Conservation (phyloP, 306 rosid genomes). For the Glycyrrhiza uralensis region DNA sequence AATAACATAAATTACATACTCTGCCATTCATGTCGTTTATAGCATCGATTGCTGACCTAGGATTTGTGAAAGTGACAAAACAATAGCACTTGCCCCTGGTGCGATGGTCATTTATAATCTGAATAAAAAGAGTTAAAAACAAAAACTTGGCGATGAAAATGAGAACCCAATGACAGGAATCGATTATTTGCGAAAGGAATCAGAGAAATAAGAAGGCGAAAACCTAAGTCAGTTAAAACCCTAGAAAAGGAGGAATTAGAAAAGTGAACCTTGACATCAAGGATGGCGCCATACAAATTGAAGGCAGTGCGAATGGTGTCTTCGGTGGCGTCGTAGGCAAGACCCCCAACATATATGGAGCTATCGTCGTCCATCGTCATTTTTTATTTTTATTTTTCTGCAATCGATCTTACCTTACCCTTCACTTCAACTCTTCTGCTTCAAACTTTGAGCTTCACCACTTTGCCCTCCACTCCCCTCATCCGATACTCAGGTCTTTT, state of each 20-base stretch:
- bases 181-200: not conserved
- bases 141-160: not conserved
- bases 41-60: slow-evolving; percentile 85
- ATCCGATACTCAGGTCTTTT: too few relatives aligned
- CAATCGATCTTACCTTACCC: not conserved
- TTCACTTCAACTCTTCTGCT: not conserved
- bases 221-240: not conserved
- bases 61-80: slow-evolving; percentile 83
- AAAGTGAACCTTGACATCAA: slow-evolving; percentile 69
- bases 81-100: slow-evolving; percentile 87
- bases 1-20: slow-evolving; percentile 44
- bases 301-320: slow-evolving; percentile 58
- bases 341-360: slow-evolving; percentile 84
- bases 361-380: slow-evolving; percentile 90
- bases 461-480: not conserved
- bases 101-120: slow-evolving; percentile 82
- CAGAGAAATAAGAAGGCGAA: not conserved
- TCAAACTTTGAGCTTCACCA: slow-evolving; percentile 14
- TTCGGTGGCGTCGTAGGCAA: slow-evolving; percentile 77
- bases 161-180: not conserved
- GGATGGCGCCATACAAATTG: slow-evolving; percentile 72
- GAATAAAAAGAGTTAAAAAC: slow-evolving; percentile 4
- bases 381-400: not conserved
- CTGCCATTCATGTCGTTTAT: slow-evolving; percentile 90
- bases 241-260: not conserved